Evolutionary conservation across 495 filamentous ascomycete genomes (phyloP).

Genomic region (Aspergillus nidulans): DNA sequence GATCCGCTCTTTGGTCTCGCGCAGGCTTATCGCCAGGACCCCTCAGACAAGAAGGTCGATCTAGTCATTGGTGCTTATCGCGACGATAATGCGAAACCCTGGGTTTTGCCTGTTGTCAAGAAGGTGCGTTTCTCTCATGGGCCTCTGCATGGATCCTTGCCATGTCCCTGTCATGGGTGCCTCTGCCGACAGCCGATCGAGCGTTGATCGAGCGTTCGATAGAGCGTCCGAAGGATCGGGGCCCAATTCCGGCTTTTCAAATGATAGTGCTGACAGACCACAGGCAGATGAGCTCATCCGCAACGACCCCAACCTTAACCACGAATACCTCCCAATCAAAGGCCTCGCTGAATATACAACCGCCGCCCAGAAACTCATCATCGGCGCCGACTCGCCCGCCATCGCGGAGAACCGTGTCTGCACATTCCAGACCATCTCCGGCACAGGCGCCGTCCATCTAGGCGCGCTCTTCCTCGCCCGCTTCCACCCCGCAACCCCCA

Average conservation of each 20-base stretch:
- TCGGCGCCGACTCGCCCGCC: slow-evolving; percentile 75
- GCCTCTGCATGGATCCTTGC: background rate
- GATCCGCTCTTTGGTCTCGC: slow-evolving; percentile 94
- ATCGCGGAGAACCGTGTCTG: slow-evolving; percentile 75
- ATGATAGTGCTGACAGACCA: slow-evolving; percentile 5
- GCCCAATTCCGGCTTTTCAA: background rate
- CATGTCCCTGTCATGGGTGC: background rate
- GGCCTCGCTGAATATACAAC: slow-evolving; percentile 78
- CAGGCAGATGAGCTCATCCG: slow-evolving; percentile 87
- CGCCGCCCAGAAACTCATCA: slow-evolving; percentile 84
- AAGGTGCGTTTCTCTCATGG: slow-evolving; percentile 56
- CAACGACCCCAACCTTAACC: slow-evolving; percentile 84
- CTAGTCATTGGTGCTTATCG: slow-evolving; percentile 95
- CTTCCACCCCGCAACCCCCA: slow-evolving; percentile 50
- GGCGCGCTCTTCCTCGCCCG: slow-evolving; percentile 53
- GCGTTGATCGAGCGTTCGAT: no score
- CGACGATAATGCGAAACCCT: slow-evolving; percentile 95
- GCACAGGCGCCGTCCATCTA: slow-evolving; percentile 56
- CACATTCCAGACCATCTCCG: slow-evolving; percentile 56
- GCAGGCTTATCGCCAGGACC: slow-evolving; percentile 81
- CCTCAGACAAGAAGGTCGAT: slow-evolving; percentile 85
- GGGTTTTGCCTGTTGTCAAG: slow-evolving; percentile 93
- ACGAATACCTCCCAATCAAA: slow-evolving; percentile 97
- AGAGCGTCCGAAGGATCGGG: no score
- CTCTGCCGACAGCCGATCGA: no score